A percentile compares a stretch with the other conserved stretches of the same genome.
Conservation (phyloP, 1,284 basidiomycete species). For the Hymenochaete sp. region DNA sequence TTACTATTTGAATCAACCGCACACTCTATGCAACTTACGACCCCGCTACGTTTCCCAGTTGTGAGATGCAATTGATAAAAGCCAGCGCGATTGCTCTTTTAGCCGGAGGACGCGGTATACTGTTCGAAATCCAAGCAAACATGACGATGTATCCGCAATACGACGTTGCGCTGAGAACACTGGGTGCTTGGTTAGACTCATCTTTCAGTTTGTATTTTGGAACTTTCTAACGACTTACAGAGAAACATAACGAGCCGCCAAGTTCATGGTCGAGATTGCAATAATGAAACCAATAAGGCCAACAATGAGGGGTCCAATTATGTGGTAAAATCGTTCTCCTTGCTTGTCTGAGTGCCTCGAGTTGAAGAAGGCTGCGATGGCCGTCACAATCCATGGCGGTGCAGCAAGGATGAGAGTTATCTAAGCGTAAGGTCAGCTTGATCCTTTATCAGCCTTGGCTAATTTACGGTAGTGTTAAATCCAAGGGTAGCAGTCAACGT, state of each 20-base stretch:
- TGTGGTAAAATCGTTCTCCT: conserved; percentile 34
- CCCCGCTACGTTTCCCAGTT: conserved; percentile 27
- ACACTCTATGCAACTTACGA: conserved; percentile 24
- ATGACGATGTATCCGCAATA: conserved; percentile 30
- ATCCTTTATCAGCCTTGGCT: too few species aligned
- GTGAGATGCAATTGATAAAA: conserved; percentile 29
- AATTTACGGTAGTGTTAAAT: conserved; percentile 22
- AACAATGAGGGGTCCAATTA: conserved; percentile 28
- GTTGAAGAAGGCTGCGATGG: conserved; percentile 15
- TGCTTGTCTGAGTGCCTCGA: conserved; percentile 28
- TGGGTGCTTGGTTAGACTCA: conserved; percentile 15
- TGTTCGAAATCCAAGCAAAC: conserved; percentile 32
- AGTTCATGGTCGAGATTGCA: conserved; percentile 33
- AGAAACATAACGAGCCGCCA: conserved; percentile 32
- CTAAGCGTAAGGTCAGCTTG: too few species aligned
- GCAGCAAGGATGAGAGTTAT: conserved; percentile 23
- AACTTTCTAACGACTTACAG: conserved; percentile 27
- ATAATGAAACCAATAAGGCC: conserved; percentile 36
- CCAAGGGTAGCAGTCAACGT: conserved; percentile 25
- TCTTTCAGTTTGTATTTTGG: not conserved
- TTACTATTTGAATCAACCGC: not conserved
- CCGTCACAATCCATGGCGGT: conserved; percentile 21
- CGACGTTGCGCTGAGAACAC: conserved; percentile 29
- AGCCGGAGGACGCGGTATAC: conserved; percentile 30
- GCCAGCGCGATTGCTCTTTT: conserved; percentile 35